phyloP scores from a whole-genome alignment of 495 filamentous ascomycete genomes.

The Chaetomium cochliodes region DNA sequence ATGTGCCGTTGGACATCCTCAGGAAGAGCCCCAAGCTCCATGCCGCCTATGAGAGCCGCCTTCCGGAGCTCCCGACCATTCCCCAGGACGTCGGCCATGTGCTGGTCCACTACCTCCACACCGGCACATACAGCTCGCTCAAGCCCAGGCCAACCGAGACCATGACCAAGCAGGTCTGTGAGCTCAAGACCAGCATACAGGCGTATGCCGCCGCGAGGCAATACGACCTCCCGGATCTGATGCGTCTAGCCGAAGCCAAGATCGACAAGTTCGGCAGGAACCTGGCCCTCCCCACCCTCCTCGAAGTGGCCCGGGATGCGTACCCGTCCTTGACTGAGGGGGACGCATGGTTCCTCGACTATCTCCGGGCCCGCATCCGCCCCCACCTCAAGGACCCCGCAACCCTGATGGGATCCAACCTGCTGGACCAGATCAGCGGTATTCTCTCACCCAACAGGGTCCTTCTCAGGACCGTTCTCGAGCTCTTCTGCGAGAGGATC shows the following conservation, averaged over 20 bases:
- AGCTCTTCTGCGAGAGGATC: slow-evolving; percentile 38
- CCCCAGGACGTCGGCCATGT: slow-evolving; percentile 39
- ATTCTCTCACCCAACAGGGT: slow-evolving; percentile 37
- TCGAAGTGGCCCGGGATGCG: slow-evolving; percentile 36
- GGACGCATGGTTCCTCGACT: slow-evolving; percentile 38
- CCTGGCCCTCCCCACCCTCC: slow-evolving; percentile 32
- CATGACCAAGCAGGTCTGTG: slow-evolving; percentile 30
- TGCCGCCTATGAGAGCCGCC: slow-evolving; percentile 33
- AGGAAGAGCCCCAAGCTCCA: slow-evolving; percentile 36
- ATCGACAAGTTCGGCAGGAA: slow-evolving; percentile 35
- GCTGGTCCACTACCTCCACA: slow-evolving; percentile 39
- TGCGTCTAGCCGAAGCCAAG: slow-evolving; percentile 33
- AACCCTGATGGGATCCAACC: slow-evolving; percentile 29
- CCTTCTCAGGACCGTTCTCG: slow-evolving; percentile 36
- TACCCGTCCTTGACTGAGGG: slow-evolving; percentile 33
- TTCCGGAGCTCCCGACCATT: slow-evolving; percentile 32
- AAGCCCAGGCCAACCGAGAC: slow-evolving; percentile 29
- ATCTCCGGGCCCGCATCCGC: slow-evolving; percentile 35
- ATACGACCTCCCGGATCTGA: slow-evolving; percentile 38
- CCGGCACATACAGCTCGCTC: slow-evolving; percentile 37
- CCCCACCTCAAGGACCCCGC: slow-evolving; percentile 36
- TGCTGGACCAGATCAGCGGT: slow-evolving; percentile 36
- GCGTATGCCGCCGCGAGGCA: slow-evolving; percentile 33
- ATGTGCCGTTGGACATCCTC: slow-evolving; percentile 34
- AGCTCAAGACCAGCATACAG: slow-evolving; percentile 38